Percentiles rank a stretch among this genome's conserved stretches.
Conservation (phyloP, 108 stramenopile species). For the Cyclotella distinguenda region DNA sequence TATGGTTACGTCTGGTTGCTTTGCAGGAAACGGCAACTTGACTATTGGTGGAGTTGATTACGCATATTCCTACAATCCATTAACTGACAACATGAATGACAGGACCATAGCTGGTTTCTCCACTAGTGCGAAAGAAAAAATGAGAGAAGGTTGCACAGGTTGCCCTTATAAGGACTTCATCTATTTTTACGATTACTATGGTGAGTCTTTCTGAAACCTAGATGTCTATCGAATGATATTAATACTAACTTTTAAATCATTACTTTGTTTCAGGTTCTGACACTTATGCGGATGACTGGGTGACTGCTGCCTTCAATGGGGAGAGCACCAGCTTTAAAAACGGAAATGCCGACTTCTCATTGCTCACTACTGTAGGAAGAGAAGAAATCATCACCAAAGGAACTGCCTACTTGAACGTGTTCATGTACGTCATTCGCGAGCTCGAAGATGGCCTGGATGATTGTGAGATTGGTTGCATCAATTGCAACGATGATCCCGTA, state of each 20-base stretch:
- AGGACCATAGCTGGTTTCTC: constrained; percentile 61
- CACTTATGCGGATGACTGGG: constrained; percentile 78
- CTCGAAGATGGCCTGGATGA: constrained; percentile 34
- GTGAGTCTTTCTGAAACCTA: neutral
- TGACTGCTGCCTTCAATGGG: constrained; percentile 62
- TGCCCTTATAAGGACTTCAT: constrained; percentile 53
- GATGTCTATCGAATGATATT: neutral
- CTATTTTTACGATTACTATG: constrained; percentile 72
- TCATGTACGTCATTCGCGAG: constrained; percentile 74
- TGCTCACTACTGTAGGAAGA: constrained; percentile 24
- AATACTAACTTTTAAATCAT: neutral
- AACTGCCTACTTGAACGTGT: constrained; percentile 58
- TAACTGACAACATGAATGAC: constrained; percentile 55
- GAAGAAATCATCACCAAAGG: constrained; percentile 74
- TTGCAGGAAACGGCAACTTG: constrained; percentile 14
- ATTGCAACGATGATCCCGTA: constrained; percentile 66
- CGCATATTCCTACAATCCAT: constrained; percentile 48
- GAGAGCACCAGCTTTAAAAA: constrained; percentile 47
- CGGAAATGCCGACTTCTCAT: constrained; percentile 67
- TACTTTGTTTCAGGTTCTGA: constrained; percentile 2
- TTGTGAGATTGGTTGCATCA: constrained; percentile 53
- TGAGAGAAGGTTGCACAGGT: constrained; percentile 41
- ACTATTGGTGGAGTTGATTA: constrained; percentile 25
- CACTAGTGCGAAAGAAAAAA: constrained; percentile 45
- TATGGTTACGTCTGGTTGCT: constrained; percentile 16